Evolutionary conservation across 345 rosid genomes (phyloP).

Genomic region (Lumnitzera littorea): DNA sequence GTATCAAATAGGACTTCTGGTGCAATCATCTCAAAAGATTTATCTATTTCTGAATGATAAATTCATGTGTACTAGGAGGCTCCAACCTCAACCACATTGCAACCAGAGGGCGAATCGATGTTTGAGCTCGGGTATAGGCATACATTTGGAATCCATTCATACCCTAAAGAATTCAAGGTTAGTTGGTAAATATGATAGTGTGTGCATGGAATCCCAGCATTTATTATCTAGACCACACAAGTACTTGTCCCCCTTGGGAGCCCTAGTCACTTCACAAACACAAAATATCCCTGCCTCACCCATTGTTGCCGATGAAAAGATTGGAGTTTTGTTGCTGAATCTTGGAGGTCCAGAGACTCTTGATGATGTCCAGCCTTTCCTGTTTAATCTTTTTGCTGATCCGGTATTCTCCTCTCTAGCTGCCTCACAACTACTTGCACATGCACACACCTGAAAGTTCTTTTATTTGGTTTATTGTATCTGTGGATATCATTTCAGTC

Average conservation of each 20-base stretch:
- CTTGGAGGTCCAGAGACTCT: slow-evolving; percentile 99
- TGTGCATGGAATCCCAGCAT: slow-evolving; percentile 15
- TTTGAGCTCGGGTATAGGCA: too few relatives aligned
- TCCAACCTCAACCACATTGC: too few relatives aligned
- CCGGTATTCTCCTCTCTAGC: slow-evolving; percentile 41
- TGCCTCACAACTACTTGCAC: neutral
- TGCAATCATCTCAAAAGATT: too few relatives aligned
- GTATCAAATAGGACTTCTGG: too few relatives aligned
- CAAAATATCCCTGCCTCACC: slow-evolving; percentile 26
- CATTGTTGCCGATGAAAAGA: slow-evolving; percentile 43
- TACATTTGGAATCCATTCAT: neutral
- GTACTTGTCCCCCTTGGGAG: slow-evolving; percentile 33
- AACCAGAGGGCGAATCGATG: too few relatives aligned
- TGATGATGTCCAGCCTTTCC: slow-evolving; percentile 94
- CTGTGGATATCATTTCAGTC: neutral
- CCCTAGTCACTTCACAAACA: slow-evolving; percentile 51
- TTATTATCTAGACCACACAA: slow-evolving; percentile 5
- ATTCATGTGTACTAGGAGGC: too few relatives aligned
- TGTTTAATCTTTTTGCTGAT: slow-evolving; percentile 96
- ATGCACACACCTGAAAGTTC: neutral
- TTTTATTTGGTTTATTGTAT: slow-evolving; percentile 1
- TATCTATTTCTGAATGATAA: too few relatives aligned
- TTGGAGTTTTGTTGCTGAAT: slow-evolving; percentile 83
- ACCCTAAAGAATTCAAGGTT: slow-evolving; percentile 14
- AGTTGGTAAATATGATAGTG: slow-evolving; percentile 17